Evolutionary conservation across 208 protist species (phyloP).

Genomic region (Trypanosomatidae sp.): DNA sequence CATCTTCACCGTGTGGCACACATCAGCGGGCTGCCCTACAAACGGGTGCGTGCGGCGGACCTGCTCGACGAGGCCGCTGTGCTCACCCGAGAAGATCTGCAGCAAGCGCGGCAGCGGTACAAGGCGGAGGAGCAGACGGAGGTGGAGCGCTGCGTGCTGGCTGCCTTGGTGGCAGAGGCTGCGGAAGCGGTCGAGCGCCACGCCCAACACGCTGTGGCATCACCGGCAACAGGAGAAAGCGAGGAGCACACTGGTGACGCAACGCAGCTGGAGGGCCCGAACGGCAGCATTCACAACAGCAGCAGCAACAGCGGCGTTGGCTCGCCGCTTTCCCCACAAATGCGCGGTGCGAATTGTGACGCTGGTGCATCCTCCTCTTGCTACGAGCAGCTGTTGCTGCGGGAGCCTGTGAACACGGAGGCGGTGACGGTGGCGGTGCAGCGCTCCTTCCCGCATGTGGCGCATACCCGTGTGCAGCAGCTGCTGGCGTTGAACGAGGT

Average conservation of each 20-base stretch:
- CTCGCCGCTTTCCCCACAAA: no score
- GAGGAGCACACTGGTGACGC: background rate
- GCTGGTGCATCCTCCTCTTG: no score
- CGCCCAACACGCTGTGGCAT: slow-evolving; percentile 1
- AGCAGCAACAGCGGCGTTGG: no score
- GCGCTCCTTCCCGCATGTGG: slow-evolving; percentile 58
- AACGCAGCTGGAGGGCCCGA: background rate
- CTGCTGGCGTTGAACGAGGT: slow-evolving; percentile 60
- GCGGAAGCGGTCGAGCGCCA: slow-evolving; percentile 40
- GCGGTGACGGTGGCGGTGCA: slow-evolving; percentile 38
- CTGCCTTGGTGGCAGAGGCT: slow-evolving; percentile 54
- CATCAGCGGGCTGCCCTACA: slow-evolving; percentile 73
- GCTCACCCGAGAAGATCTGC: slow-evolving; percentile 43
- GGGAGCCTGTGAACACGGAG: slow-evolving; percentile 58
- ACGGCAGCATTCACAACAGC: background rate
- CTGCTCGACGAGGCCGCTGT: slow-evolving; percentile 27
- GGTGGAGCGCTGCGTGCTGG: slow-evolving; percentile 50
- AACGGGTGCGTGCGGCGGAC: slow-evolving; percentile 38
- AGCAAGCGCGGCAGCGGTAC: slow-evolving; percentile 36
- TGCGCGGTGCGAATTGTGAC: no score
- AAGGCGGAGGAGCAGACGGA: slow-evolving; percentile 53
- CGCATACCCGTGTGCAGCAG: slow-evolving; percentile 44
- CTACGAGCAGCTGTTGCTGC: slow-evolving; percentile 62
- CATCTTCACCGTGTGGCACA: slow-evolving; percentile 64
- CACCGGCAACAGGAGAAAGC: background rate